These are phyloP conservation scores for Rhodotorula toruloides DNA, from an alignment of 768 basidiomycete genomes.

Conservation along the genomic window DNA sequence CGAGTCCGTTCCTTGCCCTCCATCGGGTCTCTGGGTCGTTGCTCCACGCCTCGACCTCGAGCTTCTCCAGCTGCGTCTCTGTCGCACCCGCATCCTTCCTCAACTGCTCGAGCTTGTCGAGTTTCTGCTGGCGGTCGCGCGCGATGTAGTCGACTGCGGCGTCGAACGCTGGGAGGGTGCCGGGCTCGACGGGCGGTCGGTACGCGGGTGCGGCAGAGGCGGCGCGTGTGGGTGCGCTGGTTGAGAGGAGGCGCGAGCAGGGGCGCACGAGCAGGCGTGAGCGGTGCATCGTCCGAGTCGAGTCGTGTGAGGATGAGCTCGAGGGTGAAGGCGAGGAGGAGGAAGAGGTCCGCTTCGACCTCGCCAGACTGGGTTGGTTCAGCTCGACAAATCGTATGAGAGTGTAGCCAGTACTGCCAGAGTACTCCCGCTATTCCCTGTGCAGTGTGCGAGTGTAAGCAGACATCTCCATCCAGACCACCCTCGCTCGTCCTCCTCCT, in stretches of 20 bases:
- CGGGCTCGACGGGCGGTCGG: constrained; percentile 17
- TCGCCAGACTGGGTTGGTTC: too few species aligned
- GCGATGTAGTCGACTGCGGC: constrained; percentile 68
- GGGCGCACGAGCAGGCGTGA: constrained; percentile 10
- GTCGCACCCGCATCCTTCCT: constrained; percentile 44
- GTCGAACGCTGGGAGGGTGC: constrained; percentile 58
- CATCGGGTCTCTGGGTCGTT: constrained; percentile 80
- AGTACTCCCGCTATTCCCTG: not conserved
- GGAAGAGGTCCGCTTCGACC: not conserved
- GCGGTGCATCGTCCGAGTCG: constrained; percentile 14
- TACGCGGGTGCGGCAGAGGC: constrained; percentile 8
- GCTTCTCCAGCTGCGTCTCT: constrained; percentile 48
- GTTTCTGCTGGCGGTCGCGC: constrained; percentile 57
- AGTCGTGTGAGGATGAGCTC: not conserved
- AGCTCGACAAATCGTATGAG: too few species aligned
- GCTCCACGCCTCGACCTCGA: constrained; percentile 73
- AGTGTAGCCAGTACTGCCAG: too few species aligned
- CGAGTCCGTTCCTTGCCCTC: constrained; percentile 71
- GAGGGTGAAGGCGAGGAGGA: too few species aligned
- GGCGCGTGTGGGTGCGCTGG: too few species aligned
- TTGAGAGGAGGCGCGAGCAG: constrained; percentile 13
- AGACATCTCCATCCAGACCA: not conserved
- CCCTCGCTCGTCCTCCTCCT: not conserved
- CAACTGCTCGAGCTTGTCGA: constrained; percentile 52
- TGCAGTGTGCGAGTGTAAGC: too few species aligned